A percentile compares a stretch with the other conserved stretches of the same genome.
These are phyloP conservation scores for Leccinellum luteum DNA, from an alignment of 768 basidiomycete species.

Conservation along the genomic window DNA sequence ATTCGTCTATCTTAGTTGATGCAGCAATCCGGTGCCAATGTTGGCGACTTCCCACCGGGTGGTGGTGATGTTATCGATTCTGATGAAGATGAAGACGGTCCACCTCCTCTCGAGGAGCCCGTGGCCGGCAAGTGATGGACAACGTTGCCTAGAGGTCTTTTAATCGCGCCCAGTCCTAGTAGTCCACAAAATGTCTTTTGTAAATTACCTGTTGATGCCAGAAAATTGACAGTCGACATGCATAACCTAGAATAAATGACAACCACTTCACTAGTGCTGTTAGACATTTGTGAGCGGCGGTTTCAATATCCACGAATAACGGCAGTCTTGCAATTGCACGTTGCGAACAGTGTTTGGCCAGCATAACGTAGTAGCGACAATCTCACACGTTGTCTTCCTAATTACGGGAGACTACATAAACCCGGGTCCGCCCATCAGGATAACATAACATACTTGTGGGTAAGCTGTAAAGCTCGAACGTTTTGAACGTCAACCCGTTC, in stretches of 20 bases:
- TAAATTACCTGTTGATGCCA: conserved; percentile 11
- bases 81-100: conserved; percentile 60
- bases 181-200: conserved; percentile 9
- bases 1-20: conserved; percentile 37
- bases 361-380: conserved; percentile 1
- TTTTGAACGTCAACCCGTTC: not conserved
- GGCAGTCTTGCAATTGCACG: too few species aligned
- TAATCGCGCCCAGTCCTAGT: not conserved
- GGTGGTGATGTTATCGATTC: conserved; percentile 31
- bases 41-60: conserved; percentile 11
- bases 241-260: not conserved
- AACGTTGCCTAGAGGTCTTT: not conserved
- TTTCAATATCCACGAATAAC: too few species aligned
- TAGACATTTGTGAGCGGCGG: too few species aligned
- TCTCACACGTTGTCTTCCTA: conserved; percentile 9
- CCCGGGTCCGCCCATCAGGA: not conserved
- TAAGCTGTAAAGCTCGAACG: not conserved
- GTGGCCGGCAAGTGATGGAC: conserved; percentile 30
- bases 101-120: conserved; percentile 78
- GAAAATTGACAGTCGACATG: conserved; percentile 1
- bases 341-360: not conserved
- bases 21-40: conserved; percentile 28
- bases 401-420: not conserved
- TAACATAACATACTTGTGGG: conserved; percentile 4
- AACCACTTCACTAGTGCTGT: too few species aligned